Percentiles rank a stretch among this genome's conserved stretches.
Conservation (phyloP, 768 basidiomycete genomes). For the Xerocomellus dryophilus region DNA sequence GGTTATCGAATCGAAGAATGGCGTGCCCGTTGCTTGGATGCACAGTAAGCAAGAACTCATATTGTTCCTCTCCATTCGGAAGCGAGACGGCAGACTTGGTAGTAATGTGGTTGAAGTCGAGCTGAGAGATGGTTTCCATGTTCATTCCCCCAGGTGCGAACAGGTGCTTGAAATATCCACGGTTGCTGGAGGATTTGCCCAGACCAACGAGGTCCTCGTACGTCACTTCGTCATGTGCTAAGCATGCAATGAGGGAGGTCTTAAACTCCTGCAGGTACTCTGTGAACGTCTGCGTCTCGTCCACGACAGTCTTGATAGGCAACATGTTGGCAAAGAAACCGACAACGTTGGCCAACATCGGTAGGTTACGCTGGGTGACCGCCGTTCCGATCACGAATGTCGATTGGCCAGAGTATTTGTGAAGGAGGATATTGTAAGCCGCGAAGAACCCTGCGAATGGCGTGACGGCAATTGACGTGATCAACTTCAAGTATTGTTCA, state of each 20-base stretch:
- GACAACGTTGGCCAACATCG: constrained; percentile 26
- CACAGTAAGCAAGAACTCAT: constrained; percentile 24
- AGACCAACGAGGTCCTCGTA: constrained; percentile 31
- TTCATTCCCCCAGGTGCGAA: constrained; percentile 32
- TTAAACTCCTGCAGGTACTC: constrained; percentile 27
- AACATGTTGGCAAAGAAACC: constrained; percentile 34
- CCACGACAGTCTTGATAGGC: constrained; percentile 27
- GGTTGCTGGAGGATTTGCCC: constrained; percentile 22
- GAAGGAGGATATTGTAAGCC: constrained; percentile 32
- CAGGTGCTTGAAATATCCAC: constrained; percentile 33
- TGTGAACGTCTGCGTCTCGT: constrained; percentile 24
- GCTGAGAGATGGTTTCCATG: constrained; percentile 23
- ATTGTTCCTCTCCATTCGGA: constrained; percentile 29
- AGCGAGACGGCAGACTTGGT: constrained; percentile 20
- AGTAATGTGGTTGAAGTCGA: constrained; percentile 15
- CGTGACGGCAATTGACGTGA: constrained; percentile 18
- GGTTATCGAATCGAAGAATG: constrained; percentile 30
- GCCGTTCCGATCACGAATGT: constrained; percentile 30
- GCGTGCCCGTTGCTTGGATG: constrained; percentile 23
- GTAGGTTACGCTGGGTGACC: constrained; percentile 31
- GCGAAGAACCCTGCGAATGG: constrained; percentile 33
- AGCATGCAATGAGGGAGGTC: constrained; percentile 18
- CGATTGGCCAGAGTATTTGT: constrained; percentile 32
- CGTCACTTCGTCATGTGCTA: constrained; percentile 29
- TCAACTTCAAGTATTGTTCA: constrained; percentile 20